A percentile compares a stretch with the other conserved stretches of the same genome.
These are phyloP conservation scores for Marvania coccoides DNA, from an alignment of 139 green algal genomes.

Conservation along the genomic window DNA sequence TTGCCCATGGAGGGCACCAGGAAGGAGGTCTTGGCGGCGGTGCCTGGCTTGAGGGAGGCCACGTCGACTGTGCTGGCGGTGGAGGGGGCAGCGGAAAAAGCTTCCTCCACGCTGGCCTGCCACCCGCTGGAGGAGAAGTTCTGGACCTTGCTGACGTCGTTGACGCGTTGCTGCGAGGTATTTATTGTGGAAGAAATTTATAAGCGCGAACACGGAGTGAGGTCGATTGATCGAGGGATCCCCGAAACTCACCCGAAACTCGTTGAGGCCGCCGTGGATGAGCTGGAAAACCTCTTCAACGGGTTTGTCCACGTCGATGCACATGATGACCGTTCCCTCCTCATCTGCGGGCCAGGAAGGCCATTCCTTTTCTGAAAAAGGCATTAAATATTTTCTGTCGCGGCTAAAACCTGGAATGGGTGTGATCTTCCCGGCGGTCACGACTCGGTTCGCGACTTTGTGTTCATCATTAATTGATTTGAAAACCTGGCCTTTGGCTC, in stretches of 20 bases:
- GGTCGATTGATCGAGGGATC: too few relatives aligned
- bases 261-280: constrained; percentile 9
- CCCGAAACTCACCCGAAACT: constrained; percentile 8
- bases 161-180: constrained; percentile 13
- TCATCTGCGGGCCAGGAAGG: constrained; percentile 17
- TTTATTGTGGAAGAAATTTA: background rate
- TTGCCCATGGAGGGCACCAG: constrained; percentile 32
- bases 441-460: too few relatives aligned
- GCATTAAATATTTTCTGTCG: too few relatives aligned
- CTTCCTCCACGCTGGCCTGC: constrained; percentile 1
- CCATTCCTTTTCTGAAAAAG: background rate
- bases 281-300: constrained; percentile 20
- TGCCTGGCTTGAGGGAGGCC: constrained; percentile 3
- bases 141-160: constrained; percentile 27
- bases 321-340: background rate
- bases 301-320: constrained; percentile 5
- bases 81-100: background rate
- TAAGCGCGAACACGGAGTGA: background rate
- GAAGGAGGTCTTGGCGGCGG: constrained; percentile 20
- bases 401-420: too few relatives aligned
- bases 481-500: too few relatives aligned
- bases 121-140: constrained; percentile 27
- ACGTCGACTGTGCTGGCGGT: background rate
- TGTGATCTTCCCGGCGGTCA: too few relatives aligned
- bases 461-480: too few relatives aligned